Percentiles rank a stretch among this genome's conserved stretches.
Conservation (phyloP, 139 green algal species). For the Tetraselmis striata region DNA sequence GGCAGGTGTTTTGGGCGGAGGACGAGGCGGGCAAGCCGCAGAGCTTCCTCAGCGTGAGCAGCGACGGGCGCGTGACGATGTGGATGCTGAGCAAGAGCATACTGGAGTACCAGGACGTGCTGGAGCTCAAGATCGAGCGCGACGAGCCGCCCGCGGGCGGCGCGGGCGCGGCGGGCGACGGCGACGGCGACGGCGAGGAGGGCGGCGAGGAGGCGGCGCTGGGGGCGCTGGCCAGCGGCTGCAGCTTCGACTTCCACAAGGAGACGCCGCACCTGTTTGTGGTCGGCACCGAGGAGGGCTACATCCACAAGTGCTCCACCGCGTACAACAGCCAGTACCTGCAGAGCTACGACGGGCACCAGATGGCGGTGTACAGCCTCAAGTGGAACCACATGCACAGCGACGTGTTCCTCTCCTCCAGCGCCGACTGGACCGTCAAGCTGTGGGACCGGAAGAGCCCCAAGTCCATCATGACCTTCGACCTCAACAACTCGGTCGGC, state of each 20-base stretch:
- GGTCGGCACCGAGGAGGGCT: constrained; percentile 81
- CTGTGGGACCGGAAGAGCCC: constrained; percentile 41
- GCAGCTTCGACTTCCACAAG: constrained; percentile 87
- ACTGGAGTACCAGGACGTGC: constrained; percentile 44
- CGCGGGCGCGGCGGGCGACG: constrained; percentile 44
- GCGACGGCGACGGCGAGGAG: neutral
- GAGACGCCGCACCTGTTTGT: constrained; percentile 62
- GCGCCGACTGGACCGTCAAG: constrained; percentile 87
- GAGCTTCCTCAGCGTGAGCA: constrained; percentile 33
- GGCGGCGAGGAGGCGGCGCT: constrained; percentile 14
- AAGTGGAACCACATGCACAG: constrained; percentile 78
- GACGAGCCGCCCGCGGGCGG: constrained; percentile 8
- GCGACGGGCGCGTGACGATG: constrained; percentile 70
- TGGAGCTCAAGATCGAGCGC: constrained; percentile 30
- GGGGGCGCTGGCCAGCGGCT: constrained; percentile 46
- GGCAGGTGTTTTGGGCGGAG: constrained; percentile 69
- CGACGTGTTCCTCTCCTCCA: constrained; percentile 74
- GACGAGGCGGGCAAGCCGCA: constrained; percentile 21
- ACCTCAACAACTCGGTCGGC: constrained; percentile 63
- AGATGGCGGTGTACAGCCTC: constrained; percentile 73
- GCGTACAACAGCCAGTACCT: constrained; percentile 78
- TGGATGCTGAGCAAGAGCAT: constrained; percentile 83
- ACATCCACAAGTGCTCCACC: constrained; percentile 82
- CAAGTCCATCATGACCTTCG: constrained; percentile 49
- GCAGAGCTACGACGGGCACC: constrained; percentile 65